Evolutionary conservation across 192 early-diverging fungal species (phyloP).

Genomic region (Rhizoclosmatium sp.): DNA sequence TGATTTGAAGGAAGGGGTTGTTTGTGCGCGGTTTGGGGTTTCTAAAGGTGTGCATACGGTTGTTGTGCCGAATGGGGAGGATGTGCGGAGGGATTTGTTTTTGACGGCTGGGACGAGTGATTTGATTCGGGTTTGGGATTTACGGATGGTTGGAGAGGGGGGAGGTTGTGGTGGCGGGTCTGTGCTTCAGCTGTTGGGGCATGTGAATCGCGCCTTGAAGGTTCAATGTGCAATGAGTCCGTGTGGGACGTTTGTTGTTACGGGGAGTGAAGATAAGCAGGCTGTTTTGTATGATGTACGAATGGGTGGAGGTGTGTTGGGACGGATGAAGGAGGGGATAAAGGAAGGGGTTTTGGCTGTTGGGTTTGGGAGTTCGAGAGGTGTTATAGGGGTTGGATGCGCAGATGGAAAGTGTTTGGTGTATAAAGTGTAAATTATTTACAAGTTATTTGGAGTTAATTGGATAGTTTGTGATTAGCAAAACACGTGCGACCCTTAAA

Average conservation of each 20-base stretch:
- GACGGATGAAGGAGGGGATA: slow-evolving; percentile 18
- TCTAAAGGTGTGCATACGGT: slow-evolving; percentile 16
- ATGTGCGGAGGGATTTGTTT: slow-evolving; percentile 5
- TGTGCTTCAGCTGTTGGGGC: slow-evolving; percentile 46
- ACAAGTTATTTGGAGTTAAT: too few relatives aligned
- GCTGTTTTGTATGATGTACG: slow-evolving; percentile 52
- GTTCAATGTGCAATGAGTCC: slow-evolving; percentile 43
- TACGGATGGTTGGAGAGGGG: slow-evolving; percentile 15
- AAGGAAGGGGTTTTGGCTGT: slow-evolving; percentile 42
- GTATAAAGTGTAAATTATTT: too few relatives aligned
- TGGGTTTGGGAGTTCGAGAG: slow-evolving; percentile 32
- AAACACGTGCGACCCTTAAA: too few relatives aligned
- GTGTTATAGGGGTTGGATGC: slow-evolving; percentile 24
- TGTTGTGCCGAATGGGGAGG: background rate
- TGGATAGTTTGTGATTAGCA: too few relatives aligned
- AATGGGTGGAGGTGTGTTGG: slow-evolving; percentile 30
- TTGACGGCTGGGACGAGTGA: slow-evolving; percentile 29
- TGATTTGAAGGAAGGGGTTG: slow-evolving; percentile 2
- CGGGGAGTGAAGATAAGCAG: slow-evolving; percentile 53
- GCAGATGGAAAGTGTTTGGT: slow-evolving; percentile 26
- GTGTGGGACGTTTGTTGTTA: slow-evolving; percentile 46
- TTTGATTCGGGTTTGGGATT: slow-evolving; percentile 49
- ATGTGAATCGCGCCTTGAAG: slow-evolving; percentile 41
- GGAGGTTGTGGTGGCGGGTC: background rate
- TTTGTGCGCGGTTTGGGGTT: too few relatives aligned